A percentile compares a stretch with the other conserved stretches of the same genome.
Conservation (phyloP, 345 rosid genomes). For the Camelina hispida region DNA sequence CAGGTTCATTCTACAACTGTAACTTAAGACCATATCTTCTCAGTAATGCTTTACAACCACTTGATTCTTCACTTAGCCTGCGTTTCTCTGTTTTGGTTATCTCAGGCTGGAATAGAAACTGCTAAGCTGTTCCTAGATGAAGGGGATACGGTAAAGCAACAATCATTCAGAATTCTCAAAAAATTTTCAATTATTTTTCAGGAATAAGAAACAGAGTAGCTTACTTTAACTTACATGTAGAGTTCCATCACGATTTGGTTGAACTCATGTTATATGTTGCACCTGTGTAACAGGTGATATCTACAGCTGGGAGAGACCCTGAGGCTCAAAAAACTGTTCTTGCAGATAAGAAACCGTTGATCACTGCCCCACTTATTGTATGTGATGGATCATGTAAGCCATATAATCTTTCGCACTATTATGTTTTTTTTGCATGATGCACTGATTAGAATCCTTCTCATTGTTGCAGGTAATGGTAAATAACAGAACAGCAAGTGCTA, state of each 20-base stretch:
- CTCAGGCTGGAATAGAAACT: constrained; percentile 96
- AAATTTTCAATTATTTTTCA: neutral
- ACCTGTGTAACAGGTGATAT: constrained; percentile 63
- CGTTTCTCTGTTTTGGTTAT: constrained; percentile 35
- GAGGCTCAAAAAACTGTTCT: constrained; percentile 63
- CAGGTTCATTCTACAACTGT: constrained; percentile 55
- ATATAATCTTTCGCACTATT: neutral
- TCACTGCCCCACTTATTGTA: constrained; percentile 80
- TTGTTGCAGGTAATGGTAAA: constrained; percentile 81
- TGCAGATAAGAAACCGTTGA: constrained; percentile 69
- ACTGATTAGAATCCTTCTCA: constrained; percentile 14
- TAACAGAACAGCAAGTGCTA: constrained; percentile 90
- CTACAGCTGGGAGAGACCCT: constrained; percentile 81
- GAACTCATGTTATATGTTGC: constrained; percentile 17
- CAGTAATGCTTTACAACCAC: neutral
- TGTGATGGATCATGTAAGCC: constrained; percentile 49
- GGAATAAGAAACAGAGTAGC: neutral
- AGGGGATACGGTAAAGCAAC: constrained; percentile 75
- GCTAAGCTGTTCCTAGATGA: constrained; percentile 86
- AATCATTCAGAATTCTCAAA: neutral
- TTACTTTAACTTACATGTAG: neutral
- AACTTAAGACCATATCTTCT: constrained; percentile 11
- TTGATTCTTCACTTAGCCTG: constrained; percentile 15
- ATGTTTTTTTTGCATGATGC: neutral
- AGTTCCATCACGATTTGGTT: neutral